phyloP scores from a whole-genome alignment of 2,329 filamentous ascomycete genomes.

The Fusarium sp. region DNA sequence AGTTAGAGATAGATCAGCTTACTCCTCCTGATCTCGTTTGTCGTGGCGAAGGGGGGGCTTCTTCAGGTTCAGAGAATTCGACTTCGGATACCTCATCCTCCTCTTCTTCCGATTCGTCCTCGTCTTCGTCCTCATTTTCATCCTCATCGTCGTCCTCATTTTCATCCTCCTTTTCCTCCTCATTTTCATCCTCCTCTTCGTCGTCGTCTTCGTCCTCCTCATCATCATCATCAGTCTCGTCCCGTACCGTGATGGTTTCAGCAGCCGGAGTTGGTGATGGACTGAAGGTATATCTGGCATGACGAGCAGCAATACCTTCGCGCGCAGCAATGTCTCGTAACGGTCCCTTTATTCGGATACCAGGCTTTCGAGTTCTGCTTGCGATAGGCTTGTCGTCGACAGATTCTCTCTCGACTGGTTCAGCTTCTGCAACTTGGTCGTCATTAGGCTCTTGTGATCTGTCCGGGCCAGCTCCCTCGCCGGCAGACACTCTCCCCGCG shows the following conservation, averaged over 20 bases:
- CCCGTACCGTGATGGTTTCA: background rate
- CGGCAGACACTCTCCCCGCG: no score
- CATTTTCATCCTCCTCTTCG: background rate
- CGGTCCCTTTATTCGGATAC: background rate
- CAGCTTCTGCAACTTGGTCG: background rate
- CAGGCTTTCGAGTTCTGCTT: background rate
- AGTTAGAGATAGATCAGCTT: background rate
- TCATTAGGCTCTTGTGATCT: background rate
- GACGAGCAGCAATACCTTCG: background rate
- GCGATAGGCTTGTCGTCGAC: background rate
- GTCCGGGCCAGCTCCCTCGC: background rate
- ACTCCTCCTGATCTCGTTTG: background rate
- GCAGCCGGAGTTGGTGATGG: background rate
- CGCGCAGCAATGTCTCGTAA: background rate
- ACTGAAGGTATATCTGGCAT: background rate
- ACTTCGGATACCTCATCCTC: background rate
- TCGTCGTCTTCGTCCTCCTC: background rate
- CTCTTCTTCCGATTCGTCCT: background rate
- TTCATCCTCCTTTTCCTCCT: background rate
- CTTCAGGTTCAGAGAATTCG: background rate
- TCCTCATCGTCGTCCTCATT: background rate
- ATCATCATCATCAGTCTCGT: background rate
- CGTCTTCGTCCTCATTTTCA: background rate
- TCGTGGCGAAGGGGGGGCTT: background rate
- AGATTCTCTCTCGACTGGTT: background rate